Evolutionary conservation across 371 early-diverging fungal species (phyloP), one percentile per base, ranked within the genome.

Genomic region (Lichtheimia ramosa): DNA sequence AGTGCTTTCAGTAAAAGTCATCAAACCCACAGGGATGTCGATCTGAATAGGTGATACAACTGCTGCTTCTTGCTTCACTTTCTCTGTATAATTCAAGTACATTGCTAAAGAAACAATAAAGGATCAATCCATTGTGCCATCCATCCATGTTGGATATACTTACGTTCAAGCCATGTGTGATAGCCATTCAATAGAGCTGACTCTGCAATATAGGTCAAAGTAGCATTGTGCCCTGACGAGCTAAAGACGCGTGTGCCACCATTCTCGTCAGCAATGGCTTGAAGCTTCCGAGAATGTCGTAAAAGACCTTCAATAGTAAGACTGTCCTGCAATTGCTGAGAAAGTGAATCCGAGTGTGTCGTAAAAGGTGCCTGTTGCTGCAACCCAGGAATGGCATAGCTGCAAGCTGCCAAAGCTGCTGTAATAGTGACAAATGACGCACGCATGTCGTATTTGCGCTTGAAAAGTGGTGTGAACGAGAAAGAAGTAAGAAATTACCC

Each of bases 261-360:
- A 15, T 61, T 43, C 40, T 54, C 54, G 15, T 54, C 43, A 6
- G 61, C 61, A 39, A 61, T 61, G 13, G n/a, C 27, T 50, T 54
- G 54, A 12, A 61, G 61, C 49, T 54, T 28, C 16, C 40, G 48
- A 14, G 61, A 61, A 61, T 61, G 61, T n/a, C 61, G 61, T 49
- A 61, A 24, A 3, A 61, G 49, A 23, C 59, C 64, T 5, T 59
- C 64, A 27, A 59, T 18, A 20, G 59, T 55, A 25, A 64, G 41
- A 6, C 48, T 40, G 42, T 43, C 48, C 43, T 64, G 54, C 49
- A 58, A 34, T 20, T 23, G 50, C 15, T 59, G 50, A 42, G 59
- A 54, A 24, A 62, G 25, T 3, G 54, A 42, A 3, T 14, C 15
- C 5, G 42, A 18, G 7, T 46, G 7, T 0, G n/a, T 46, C 15